These are phyloP conservation scores for Solanum lycopersicoides DNA, from an alignment of 257 asterid species.

Conservation along the genomic window DNA sequence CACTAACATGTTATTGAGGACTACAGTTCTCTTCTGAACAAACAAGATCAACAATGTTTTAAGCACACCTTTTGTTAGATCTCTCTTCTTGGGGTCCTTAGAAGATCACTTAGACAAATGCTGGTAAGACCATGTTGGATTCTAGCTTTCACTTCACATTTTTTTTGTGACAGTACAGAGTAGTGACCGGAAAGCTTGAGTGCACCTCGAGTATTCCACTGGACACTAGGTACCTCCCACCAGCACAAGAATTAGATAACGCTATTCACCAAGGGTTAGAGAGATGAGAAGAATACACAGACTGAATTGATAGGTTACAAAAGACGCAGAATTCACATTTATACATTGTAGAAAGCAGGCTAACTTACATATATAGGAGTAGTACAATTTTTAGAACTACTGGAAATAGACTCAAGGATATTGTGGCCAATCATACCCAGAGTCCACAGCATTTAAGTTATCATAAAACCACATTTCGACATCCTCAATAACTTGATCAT, in stretches of 20 bases:
- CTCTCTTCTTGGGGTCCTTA: neutral
- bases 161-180: neutral
- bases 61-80: neutral
- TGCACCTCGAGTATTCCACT: neutral
- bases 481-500: conserved; percentile 37
- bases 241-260: neutral
- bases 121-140: neutral
- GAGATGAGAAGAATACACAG: neutral
- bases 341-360: neutral
- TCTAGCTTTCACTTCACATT: neutral
- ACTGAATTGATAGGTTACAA: neutral
- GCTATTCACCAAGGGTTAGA: neutral
- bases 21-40: neutral
- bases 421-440: conserved; percentile 72
- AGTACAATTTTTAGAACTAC: neutral
- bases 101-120: neutral
- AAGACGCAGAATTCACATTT: neutral
- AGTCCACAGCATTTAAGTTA: conserved; percentile 42
- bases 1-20: neutral
- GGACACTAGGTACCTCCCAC: neutral
- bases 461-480: conserved; percentile 73
- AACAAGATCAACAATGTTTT: neutral
- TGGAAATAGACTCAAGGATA: conserved; percentile 34
- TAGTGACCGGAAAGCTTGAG: neutral
- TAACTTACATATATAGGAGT: neutral